Evolutionary conservation across 441 rosid genomes (phyloP).

Genomic region (Arabidopsis hybrid): DNA sequence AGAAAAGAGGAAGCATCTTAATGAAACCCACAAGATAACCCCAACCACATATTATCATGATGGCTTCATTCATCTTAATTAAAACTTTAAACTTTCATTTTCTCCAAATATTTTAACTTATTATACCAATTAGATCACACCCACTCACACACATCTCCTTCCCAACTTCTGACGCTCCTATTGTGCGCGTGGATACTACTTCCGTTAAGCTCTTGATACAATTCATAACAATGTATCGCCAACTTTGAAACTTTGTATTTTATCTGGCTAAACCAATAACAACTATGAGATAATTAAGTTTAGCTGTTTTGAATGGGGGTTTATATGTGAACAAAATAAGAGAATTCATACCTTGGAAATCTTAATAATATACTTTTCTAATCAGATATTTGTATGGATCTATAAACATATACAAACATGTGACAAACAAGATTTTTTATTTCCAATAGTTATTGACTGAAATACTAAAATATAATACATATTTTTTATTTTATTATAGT

Average conservation of each 20-base stretch:
- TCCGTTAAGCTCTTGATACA: constrained; percentile 4
- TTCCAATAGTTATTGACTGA: neutral
- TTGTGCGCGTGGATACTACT: constrained; percentile 19
- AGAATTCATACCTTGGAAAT: neutral
- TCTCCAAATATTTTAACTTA: constrained; percentile 37
- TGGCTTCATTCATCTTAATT: constrained; percentile 29
- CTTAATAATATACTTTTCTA: neutral
- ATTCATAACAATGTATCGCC: neutral
- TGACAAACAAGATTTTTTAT: neutral
- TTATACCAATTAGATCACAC: constrained; percentile 43
- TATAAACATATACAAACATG: neutral
- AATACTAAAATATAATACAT: neutral
- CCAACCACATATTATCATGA: constrained; percentile 50
- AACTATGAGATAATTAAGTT: constrained; percentile 3
- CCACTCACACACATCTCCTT: constrained; percentile 38
- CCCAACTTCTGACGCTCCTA: constrained; percentile 2
- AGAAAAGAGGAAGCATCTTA: constrained; percentile 45
- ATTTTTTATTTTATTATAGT: neutral
- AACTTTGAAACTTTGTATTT: neutral
- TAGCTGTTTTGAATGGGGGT: neutral
- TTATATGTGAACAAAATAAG: neutral
- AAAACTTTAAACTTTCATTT: constrained; percentile 32
- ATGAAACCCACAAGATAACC: constrained; percentile 50
- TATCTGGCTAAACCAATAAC: neutral
- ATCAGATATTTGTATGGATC: neutral